These are phyloP conservation scores for Imleria badia DNA, from an alignment of 768 basidiomycete species.

Conservation along the genomic window DNA sequence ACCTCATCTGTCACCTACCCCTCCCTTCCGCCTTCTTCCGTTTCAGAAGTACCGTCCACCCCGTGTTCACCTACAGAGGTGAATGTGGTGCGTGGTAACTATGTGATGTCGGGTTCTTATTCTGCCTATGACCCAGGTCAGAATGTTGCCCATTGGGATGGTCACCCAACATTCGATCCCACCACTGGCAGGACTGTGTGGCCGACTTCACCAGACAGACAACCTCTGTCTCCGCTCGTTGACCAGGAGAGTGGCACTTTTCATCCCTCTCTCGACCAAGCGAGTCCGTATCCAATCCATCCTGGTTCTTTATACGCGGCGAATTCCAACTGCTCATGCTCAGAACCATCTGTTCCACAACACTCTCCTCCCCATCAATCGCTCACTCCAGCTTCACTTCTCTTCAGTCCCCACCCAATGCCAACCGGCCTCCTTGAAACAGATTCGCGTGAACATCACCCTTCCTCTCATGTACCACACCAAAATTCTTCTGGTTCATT, in stretches of 20 bases:
- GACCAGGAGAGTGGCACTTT: not conserved
- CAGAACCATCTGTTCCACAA: not conserved
- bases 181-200: not conserved
- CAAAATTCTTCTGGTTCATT: not conserved
- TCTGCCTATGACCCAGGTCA: not conserved
- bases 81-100: too few species aligned
- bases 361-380: not conserved
- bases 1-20: conserved; percentile 18
- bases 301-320: not conserved
- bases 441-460: not conserved
- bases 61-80: too few species aligned
- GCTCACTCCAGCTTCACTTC: not conserved
- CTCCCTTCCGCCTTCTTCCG: conserved; percentile 24
- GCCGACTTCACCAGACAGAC: not conserved
- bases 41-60: not conserved
- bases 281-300: not conserved
- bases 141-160: not conserved
- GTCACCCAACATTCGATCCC: not conserved
- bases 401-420: not conserved
- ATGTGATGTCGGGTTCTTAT: not conserved
- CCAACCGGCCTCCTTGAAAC: not conserved
- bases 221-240: not conserved
- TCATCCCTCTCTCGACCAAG: not conserved
- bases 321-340: not conserved
- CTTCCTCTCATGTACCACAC: not conserved